Conservation (phyloP, 1,139 yeast species). For the Arxiozyma bovina region DNA sequence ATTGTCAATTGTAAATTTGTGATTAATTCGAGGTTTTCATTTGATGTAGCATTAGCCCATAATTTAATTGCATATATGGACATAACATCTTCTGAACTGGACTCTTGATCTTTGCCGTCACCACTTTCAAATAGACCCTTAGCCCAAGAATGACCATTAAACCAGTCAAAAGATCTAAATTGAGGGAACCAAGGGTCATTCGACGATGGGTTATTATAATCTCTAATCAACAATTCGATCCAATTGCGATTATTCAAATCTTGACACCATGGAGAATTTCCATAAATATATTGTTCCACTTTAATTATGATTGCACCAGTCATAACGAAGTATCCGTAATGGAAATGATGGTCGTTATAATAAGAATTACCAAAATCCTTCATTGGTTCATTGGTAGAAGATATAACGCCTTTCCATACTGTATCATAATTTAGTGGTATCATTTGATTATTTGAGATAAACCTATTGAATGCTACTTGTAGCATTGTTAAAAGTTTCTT, state of each 20-base stretch:
- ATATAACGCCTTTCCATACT: conserved; percentile 66
- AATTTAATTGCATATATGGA: conserved; percentile 62
- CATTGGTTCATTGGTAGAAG: conserved; percentile 43
- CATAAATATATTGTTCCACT: conserved; percentile 39
- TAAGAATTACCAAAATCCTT: conserved; percentile 69
- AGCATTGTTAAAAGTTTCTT: conserved; percentile 41
- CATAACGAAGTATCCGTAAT: conserved; percentile 68
- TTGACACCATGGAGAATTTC: conserved; percentile 42
- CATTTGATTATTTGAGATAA: conserved; percentile 43
- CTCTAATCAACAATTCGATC: conserved; percentile 56
- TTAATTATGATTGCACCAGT: conserved; percentile 58
- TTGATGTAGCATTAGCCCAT: conserved; percentile 56
- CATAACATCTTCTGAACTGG: conserved; percentile 69
- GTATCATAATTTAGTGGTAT: conserved; percentile 58
- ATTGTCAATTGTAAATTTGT: conserved; percentile 57
- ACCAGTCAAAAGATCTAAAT: conserved; percentile 71
- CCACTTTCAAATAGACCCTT: conserved; percentile 65
- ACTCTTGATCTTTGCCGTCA: conserved; percentile 75
- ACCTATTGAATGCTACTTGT: conserved; percentile 52
- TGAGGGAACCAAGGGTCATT: conserved; percentile 59
- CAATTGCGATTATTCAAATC: conserved; percentile 40
- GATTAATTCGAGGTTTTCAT: conserved; percentile 43
- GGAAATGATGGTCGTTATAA: conserved; percentile 78
- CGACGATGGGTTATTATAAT: conserved; percentile 57
- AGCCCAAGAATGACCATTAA: conserved; percentile 74